These are phyloP conservation scores for Pisolithus thermaeus DNA, from an alignment of 1,284 basidiomycete species.

Conservation along the genomic window DNA sequence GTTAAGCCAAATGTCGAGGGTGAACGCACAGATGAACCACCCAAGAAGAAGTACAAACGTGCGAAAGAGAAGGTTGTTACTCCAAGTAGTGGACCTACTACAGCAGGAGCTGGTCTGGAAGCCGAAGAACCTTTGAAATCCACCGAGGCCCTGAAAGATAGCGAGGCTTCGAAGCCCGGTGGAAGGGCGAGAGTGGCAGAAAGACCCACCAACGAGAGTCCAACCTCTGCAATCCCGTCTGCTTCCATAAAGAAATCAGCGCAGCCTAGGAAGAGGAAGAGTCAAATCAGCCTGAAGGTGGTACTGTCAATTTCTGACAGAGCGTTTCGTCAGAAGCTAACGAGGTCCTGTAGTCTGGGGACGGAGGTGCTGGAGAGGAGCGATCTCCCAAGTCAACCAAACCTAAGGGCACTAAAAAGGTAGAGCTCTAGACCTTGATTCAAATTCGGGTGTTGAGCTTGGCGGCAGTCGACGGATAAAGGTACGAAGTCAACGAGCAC, in stretches of 20 bases:
- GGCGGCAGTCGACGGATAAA: not conserved
- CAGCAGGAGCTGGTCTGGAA: not conserved
- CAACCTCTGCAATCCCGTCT: not conserved
- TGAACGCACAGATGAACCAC: conserved; percentile 6
- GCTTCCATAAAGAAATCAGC: not conserved
- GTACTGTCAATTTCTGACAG: not conserved
- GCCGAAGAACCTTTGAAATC: not conserved
- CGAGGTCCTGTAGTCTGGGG: not conserved
- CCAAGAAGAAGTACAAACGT: conserved; percentile 20
- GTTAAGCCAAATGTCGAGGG: not conserved
- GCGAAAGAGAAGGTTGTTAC: conserved; percentile 1
- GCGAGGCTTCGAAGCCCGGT: not conserved
- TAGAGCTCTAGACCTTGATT: not conserved
- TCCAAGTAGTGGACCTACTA: not conserved
- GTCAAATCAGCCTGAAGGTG: not conserved
- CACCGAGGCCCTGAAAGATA: not conserved
- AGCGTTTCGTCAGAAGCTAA: not conserved
- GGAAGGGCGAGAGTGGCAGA: not conserved
- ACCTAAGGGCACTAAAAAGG: not conserved
- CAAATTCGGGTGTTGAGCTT: not conserved
- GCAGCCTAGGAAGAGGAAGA: not conserved
- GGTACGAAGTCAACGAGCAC: not conserved
- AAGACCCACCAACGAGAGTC: not conserved
- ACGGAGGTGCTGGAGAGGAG: not conserved
- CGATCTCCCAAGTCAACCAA: not conserved